These are phyloP conservation scores for Chiua virens DNA, from an alignment of 768 basidiomycete species.

Conservation along the genomic window DNA sequence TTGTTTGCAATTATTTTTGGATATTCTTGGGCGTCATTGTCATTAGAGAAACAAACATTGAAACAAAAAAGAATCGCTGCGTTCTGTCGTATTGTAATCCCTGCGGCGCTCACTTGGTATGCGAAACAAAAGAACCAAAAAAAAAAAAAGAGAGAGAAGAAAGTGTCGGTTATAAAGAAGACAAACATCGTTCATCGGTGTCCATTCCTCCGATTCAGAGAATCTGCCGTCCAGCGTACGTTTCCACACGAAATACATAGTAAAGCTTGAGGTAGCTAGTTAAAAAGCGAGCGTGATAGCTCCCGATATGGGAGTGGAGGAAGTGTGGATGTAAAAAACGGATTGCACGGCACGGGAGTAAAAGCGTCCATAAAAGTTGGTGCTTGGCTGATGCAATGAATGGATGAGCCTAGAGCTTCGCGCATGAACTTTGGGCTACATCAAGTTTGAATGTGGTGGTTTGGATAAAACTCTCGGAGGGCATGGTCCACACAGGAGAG, in stretches of 20 bases:
- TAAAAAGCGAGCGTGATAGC: constrained; percentile 22
- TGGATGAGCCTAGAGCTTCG: constrained; percentile 17
- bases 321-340: not conserved
- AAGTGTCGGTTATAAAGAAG: not conserved
- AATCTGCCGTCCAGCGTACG: constrained; percentile 25
- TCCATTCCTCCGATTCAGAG: constrained; percentile 19
- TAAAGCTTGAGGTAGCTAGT: constrained; percentile 11
- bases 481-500: constrained; percentile 22
- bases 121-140: constrained; percentile 17
- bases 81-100: constrained; percentile 30
- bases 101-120: constrained; percentile 13
- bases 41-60: constrained; percentile 18
- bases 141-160: constrained; percentile 15
- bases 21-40: constrained; percentile 18
- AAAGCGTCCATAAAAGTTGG: constrained; percentile 23
- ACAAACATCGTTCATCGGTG: constrained; percentile 19
- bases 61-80: constrained; percentile 13
- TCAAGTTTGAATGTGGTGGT: constrained; percentile 16
- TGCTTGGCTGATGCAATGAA: constrained; percentile 29
- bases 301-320: constrained; percentile 4
- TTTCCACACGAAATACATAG: constrained; percentile 27
- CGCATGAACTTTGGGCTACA: constrained; percentile 18
- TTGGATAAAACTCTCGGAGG: constrained; percentile 15
- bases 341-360: constrained; percentile 15
- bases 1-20: not conserved